A percentile compares a stretch with the other conserved stretches of the same genome.
phyloP scores from a whole-genome alignment of 2,329 filamentous ascomycete genomes.

The Sclerotinia sclerotiorum region DNA sequence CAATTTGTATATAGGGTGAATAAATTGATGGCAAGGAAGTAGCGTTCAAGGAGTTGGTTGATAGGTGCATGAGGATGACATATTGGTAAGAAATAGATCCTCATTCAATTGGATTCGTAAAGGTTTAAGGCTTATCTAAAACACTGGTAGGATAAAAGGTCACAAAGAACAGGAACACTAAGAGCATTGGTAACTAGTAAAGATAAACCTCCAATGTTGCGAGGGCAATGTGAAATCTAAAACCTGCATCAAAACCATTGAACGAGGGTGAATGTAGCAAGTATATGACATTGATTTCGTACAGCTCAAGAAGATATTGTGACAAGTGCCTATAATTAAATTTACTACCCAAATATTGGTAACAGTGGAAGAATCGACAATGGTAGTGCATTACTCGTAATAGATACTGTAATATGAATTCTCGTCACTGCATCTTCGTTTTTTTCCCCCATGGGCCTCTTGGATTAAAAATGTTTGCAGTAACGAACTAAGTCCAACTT shows the following conservation, averaged over 20 bases:
- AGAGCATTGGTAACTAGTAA: rapidly evolving
- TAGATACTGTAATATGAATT: neutral
- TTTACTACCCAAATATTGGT: too few species aligned
- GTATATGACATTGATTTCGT: neutral
- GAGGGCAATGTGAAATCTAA: neutral
- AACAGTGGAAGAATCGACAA: neutral
- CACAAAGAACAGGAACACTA: too few species aligned
- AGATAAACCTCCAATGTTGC: neutral
- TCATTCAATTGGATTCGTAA: neutral
- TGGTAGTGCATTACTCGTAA: neutral
- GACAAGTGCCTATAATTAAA: too few species aligned
- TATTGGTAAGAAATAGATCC: neutral
- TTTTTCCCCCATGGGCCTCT: too few species aligned
- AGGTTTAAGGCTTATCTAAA: neutral
- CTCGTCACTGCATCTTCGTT: too few species aligned
- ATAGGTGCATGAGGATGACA: too few species aligned
- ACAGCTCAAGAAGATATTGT: neutral
- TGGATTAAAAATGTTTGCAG: too few species aligned
- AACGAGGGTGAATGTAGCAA: too few species aligned
- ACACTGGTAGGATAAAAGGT: neutral
- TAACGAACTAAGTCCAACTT: too few species aligned
- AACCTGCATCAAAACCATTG: too few species aligned
- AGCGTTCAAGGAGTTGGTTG: too few species aligned
- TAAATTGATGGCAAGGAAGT: too few species aligned
- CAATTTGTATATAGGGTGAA: neutral